These are phyloP conservation scores for Plasmopara muralis DNA, from an alignment of 352 stramenopile species.

Conservation along the genomic window DNA sequence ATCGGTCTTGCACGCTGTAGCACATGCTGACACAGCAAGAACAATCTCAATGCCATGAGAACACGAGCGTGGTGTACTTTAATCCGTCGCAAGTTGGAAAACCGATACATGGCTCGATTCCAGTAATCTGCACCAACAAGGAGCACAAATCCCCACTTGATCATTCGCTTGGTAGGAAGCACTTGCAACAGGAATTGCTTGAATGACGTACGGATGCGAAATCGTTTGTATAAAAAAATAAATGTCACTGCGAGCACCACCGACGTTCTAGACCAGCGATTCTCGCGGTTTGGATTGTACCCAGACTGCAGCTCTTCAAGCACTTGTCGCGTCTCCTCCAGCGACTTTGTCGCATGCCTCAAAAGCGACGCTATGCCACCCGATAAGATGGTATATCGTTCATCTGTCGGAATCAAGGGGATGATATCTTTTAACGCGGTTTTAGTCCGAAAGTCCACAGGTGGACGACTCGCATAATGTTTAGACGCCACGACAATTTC, in stretches of 20 bases:
- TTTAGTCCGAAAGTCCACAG: conserved; percentile 72
- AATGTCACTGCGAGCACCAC: conserved; percentile 41
- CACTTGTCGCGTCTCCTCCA: conserved; percentile 73
- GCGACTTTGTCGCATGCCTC: conserved; percentile 73
- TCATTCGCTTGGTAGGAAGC: conserved; percentile 47
- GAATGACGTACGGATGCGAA: conserved; percentile 62
- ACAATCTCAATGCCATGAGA: conserved; percentile 77
- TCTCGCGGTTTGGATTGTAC: conserved; percentile 80
- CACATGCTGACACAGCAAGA: conserved; percentile 78
- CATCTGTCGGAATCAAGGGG: conserved; percentile 72
- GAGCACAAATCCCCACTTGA: conserved; percentile 54
- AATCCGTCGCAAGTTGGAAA: conserved; percentile 77
- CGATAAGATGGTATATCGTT: conserved; percentile 77
- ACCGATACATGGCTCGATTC: conserved; percentile 72
- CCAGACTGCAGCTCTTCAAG: conserved; percentile 74
- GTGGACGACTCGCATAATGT: conserved; percentile 36
- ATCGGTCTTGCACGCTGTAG: conserved; percentile 67
- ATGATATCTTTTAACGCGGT: conserved; percentile 86
- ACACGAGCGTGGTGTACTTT: conserved; percentile 82
- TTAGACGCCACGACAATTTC: conserved; percentile 82
- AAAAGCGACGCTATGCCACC: conserved; percentile 74
- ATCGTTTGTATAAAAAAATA: conserved; percentile 70
- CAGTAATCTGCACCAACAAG: conserved; percentile 64
- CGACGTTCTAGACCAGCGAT: conserved; percentile 77
- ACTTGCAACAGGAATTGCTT: conserved; percentile 58